Conservation (phyloP, 2,329 filamentous ascomycete species). For the Venturia carpophila region DNA sequence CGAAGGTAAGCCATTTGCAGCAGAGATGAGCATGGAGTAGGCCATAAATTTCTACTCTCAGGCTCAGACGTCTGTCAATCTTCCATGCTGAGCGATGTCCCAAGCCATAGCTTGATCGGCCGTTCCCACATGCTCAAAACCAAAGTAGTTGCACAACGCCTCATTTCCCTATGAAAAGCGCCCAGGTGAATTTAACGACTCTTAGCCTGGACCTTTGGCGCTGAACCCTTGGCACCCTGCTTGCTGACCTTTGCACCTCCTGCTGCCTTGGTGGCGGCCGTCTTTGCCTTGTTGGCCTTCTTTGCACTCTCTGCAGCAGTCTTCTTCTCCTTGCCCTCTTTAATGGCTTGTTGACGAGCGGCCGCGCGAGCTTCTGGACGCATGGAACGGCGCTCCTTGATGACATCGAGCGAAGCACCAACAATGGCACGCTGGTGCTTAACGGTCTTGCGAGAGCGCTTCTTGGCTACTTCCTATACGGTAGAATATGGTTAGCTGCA, state of each 20-base stretch:
- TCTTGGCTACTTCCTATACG: constrained; percentile 94
- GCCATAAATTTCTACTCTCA: background rate
- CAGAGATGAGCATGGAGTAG: constrained; percentile 5
- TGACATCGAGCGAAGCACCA: constrained; percentile 97
- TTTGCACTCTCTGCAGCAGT: constrained; percentile 76
- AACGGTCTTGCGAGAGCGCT: constrained; percentile 94
- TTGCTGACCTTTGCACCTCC: constrained; percentile 85
- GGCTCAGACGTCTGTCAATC: background rate
- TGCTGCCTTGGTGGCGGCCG: constrained; percentile 59
- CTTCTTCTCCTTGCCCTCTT: constrained; percentile 99
- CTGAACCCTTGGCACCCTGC: constrained; percentile 88
- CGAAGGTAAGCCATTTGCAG: constrained; percentile 2
- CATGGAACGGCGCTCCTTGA: constrained; percentile 96
- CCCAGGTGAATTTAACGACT: constrained; percentile 6
- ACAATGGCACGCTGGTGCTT: constrained; percentile 99
- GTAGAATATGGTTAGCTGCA: constrained; percentile 12
- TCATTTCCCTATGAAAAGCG: constrained; percentile 5
- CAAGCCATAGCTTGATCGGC: background rate
- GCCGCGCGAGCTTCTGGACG: constrained; percentile 93
- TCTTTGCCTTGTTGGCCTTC: constrained; percentile 99
- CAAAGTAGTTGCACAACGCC: constrained; percentile 13
- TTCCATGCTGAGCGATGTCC: constrained; percentile 3
- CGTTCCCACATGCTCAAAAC: constrained; percentile 7
- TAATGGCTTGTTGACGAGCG: constrained; percentile 82
- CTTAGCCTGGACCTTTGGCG: constrained; percentile 12